Percentiles rank a stretch among this genome's conserved stretches.
Evolutionary conservation across 305 asterid genomes (phyloP).

Genomic region (Fraxinus velutina): DNA sequence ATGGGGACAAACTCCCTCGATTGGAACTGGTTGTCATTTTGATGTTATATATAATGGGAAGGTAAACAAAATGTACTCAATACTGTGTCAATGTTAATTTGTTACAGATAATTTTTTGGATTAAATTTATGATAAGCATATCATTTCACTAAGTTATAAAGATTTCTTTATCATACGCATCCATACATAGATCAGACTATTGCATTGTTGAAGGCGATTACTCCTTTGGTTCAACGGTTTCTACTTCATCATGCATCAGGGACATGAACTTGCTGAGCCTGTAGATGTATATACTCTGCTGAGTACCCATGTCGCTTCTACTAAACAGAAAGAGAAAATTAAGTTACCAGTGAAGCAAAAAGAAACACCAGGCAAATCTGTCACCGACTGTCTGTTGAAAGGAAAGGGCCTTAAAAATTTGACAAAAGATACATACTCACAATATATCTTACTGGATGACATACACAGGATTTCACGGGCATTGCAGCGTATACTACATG

Average conservation of each 20-base stretch:
- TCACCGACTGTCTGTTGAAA: constrained; percentile 35
- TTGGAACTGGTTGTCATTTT: constrained; percentile 52
- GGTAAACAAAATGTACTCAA: constrained; percentile 39
- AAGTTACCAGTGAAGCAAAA: constrained; percentile 26
- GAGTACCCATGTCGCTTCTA: constrained; percentile 26
- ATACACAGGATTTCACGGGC: constrained; percentile 44
- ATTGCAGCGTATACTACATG: constrained; percentile 56
- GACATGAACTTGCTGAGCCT: constrained; percentile 49
- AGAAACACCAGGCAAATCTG: constrained; percentile 32
- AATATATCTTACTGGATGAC: constrained; percentile 38
- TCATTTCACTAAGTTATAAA: not conserved
- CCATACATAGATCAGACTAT: not conserved
- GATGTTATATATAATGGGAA: constrained; percentile 45
- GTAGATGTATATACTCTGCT: constrained; percentile 50
- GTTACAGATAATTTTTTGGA: not conserved
- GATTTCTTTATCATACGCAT: not conserved
- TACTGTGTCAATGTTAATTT: not conserved
- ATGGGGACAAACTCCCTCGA: constrained; percentile 61
- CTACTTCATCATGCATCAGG: constrained; percentile 46
- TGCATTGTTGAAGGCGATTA: not conserved
- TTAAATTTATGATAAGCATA: constrained; percentile 2
- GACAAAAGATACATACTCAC: constrained; percentile 31
- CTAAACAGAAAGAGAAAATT: constrained; percentile 27
- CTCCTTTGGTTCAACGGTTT: constrained; percentile 12
- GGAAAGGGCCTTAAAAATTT: constrained; percentile 23